Conservation (phyloP, 441 rosid genomes). For the Raphanus hybrid region DNA sequence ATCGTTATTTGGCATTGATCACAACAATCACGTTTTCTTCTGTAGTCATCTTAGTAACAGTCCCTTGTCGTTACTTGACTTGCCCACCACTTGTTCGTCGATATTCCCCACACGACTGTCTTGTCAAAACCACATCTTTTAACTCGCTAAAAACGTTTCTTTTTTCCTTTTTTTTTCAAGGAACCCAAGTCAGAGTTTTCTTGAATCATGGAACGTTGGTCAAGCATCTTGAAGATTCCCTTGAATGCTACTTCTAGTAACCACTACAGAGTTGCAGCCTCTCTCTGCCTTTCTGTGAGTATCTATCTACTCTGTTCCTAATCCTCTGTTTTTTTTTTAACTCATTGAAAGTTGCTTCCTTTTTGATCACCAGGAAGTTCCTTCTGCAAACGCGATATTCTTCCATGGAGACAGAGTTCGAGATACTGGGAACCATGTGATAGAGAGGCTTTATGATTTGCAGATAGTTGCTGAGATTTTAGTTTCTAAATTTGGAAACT, state of each 20-base stretch:
- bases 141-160: not conserved
- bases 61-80: not conserved
- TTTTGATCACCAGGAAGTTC: slow-evolving; percentile 49
- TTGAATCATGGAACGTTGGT: slow-evolving; percentile 66
- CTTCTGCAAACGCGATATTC: slow-evolving; percentile 74
- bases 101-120: not conserved
- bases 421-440: slow-evolving; percentile 65
- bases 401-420: slow-evolving; percentile 74
- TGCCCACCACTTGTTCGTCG: slow-evolving; percentile 31
- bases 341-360: slow-evolving; percentile 17
- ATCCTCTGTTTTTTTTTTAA: not conserved
- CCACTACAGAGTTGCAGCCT: slow-evolving; percentile 66
- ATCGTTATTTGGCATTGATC: not conserved
- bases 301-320: not conserved
- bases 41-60: not conserved
- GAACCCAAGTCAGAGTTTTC: slow-evolving; percentile 3
- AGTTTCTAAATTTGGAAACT: slow-evolving; percentile 71
- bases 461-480: slow-evolving; percentile 64
- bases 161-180: not conserved
- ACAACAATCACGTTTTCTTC: not conserved
- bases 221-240: slow-evolving; percentile 64
- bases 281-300: slow-evolving; percentile 73
- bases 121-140: not conserved
- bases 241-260: slow-evolving; percentile 37
- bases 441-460: slow-evolving; percentile 74